These are phyloP conservation scores for Beauveria medogensis DNA, from an alignment of 2,329 filamentous ascomycete species.

Conservation along the genomic window DNA sequence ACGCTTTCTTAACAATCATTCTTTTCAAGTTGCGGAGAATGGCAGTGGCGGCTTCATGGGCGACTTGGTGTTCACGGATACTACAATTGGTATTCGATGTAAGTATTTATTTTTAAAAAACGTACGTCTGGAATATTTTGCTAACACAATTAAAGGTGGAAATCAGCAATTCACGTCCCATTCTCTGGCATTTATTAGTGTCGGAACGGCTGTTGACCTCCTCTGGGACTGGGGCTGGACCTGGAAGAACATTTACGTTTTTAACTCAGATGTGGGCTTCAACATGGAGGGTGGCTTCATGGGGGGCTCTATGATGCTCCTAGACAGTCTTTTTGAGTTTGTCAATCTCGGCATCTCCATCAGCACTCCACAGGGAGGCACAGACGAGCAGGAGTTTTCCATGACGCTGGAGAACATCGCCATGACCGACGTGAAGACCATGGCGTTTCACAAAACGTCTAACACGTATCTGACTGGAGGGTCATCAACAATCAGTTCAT, in stretches of 20 bases:
- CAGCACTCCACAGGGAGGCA: not conserved
- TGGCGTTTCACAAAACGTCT: not conserved
- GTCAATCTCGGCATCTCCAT: not conserved
- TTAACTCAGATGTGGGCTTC: slow-evolving; percentile 6
- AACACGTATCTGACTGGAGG: not conserved
- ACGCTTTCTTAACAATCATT: not conserved
- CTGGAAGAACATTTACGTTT: slow-evolving; percentile 12
- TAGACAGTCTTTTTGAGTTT: slow-evolving; percentile 2
- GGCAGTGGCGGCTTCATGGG: slow-evolving; percentile 36
- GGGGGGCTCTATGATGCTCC: slow-evolving; percentile 6
- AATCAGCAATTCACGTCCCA: slow-evolving; percentile 12
- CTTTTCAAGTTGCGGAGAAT: slow-evolving; percentile 18
- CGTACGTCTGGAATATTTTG: not conserved
- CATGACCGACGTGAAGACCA: not conserved
- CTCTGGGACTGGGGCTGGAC: slow-evolving; percentile 15
- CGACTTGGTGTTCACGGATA: slow-evolving; percentile 55
- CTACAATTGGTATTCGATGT: slow-evolving; percentile 35
- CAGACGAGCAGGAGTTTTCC: not conserved
- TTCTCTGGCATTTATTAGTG: slow-evolving; percentile 5
- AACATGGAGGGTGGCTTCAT: slow-evolving; percentile 1
- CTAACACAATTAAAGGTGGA: not conserved
- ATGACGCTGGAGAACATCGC: slow-evolving; percentile 5
- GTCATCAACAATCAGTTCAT: slow-evolving; percentile 10
- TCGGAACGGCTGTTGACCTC: slow-evolving; percentile 7
- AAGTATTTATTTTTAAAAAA: not conserved